These are phyloP conservation scores for Pythium guiyangense DNA, from an alignment of 352 stramenopile genomes.

Conservation along the genomic window DNA sequence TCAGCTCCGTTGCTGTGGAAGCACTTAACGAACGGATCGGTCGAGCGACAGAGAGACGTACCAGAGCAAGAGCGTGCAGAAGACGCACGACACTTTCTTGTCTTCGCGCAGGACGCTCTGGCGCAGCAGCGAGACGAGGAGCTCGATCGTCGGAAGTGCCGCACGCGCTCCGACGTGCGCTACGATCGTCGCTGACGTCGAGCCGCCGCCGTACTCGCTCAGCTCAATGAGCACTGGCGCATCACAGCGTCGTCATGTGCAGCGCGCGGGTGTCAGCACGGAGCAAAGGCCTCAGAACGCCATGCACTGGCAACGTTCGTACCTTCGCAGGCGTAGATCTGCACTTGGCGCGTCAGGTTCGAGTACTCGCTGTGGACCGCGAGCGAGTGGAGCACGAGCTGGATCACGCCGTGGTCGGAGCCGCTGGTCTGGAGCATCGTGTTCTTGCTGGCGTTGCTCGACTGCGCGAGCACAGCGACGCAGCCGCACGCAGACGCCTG, in stretches of 20 bases:
- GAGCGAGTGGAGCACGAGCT: constrained; percentile 43
- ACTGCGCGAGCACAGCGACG: constrained; percentile 52
- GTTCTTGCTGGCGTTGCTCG: constrained; percentile 53
- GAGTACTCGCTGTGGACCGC: constrained; percentile 60
- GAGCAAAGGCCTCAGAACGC: not conserved
- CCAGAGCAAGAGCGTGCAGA: constrained; percentile 62
- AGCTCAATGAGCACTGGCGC: constrained; percentile 50
- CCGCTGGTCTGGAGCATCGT: constrained; percentile 37
- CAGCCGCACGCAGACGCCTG: constrained; percentile 63
- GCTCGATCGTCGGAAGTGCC: constrained; percentile 27
- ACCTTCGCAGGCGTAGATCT: constrained; percentile 81
- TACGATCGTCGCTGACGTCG: constrained; percentile 30
- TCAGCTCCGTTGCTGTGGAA: not conserved
- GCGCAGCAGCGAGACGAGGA: constrained; percentile 41
- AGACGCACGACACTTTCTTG: constrained; percentile 68
- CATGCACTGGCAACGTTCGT: not conserved
- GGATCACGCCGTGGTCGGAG: constrained; percentile 29
- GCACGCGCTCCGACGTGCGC: constrained; percentile 15
- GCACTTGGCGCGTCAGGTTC: constrained; percentile 68
- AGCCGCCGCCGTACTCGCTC: constrained; percentile 45
- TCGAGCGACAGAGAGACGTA: not conserved
- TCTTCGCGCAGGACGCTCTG: constrained; percentile 58
- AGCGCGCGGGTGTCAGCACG: not conserved
- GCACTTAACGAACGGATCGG: constrained; percentile 12
- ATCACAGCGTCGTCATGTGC: not conserved